These are phyloP conservation scores for Solanum lignicaule DNA, from an alignment of 257 asterid genomes.

Conservation along the genomic window DNA sequence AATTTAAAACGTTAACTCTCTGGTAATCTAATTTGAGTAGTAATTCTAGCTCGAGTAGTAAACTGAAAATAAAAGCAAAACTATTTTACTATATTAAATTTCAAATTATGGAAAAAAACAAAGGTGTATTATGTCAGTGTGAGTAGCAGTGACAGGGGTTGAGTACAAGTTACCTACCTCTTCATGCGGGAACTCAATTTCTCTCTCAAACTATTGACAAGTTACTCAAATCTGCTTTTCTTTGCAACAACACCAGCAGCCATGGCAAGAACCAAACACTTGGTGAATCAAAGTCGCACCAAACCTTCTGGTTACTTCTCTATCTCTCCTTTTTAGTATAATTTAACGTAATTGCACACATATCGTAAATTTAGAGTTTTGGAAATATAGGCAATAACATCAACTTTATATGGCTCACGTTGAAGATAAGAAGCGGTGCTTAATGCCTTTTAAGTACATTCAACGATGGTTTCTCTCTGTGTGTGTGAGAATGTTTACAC, in stretches of 20 bases:
- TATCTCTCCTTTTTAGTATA: neutral
- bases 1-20: neutral
- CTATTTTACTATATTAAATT: no score
- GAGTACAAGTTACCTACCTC: neutral
- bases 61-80: no score
- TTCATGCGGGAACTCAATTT: neutral
- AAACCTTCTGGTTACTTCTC: neutral
- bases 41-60: no score
- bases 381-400: neutral
- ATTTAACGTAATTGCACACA: neutral
- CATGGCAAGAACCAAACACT: slow-evolving; percentile 63
- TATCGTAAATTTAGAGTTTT: neutral
- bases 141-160: neutral
- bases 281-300: slow-evolving; percentile 7
- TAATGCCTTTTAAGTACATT: neutral
- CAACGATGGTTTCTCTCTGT: neutral
- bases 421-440: neutral
- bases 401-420: neutral
- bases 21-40: neutral
- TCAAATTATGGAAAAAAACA: neutral
- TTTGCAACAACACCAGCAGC: neutral
- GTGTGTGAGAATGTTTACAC: neutral
- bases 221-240: neutral
- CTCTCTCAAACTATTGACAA: neutral
- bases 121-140: neutral